A percentile compares a stretch with the other conserved stretches of the same genome.
Conservation (phyloP, 495 filamentous ascomycete genomes). For the Barbatosphaeria neglecta region DNA sequence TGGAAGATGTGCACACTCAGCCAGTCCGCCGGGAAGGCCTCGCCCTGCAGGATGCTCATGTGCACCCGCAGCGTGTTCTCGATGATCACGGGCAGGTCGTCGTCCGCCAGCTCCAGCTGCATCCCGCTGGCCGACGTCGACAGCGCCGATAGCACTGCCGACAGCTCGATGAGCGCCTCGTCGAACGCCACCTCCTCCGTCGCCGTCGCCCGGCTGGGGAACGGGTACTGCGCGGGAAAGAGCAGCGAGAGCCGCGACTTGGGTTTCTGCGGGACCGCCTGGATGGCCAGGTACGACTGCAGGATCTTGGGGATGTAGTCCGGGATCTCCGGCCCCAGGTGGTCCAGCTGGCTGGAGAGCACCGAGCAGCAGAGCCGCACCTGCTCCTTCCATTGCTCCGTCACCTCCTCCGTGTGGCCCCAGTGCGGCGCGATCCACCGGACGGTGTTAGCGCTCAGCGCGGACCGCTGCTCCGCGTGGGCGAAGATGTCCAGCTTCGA, state of each 20-base stretch:
- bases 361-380: conserved; percentile 86
- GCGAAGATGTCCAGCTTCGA: conserved; percentile 70
- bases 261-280: conserved; percentile 47
- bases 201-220: conserved; percentile 61
- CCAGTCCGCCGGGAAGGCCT: conserved; percentile 84
- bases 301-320: conserved; percentile 85
- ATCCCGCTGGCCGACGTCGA: conserved; percentile 57
- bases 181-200: conserved; percentile 58
- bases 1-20: conserved; percentile 90
- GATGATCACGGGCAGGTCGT: conserved; percentile 64
- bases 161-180: conserved; percentile 80
- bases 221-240: conserved; percentile 84
- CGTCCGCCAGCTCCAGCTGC: conserved; percentile 57
- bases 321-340: conserved; percentile 68
- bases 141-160: conserved; percentile 73
- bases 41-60: conserved; percentile 77
- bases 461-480: conserved; percentile 57
- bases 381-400: conserved; percentile 83
- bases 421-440: conserved; percentile 91
- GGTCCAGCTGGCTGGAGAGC: conserved; percentile 67
- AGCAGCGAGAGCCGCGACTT: conserved; percentile 69
- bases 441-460: conserved; percentile 68
- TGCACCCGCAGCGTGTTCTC: conserved; percentile 69
- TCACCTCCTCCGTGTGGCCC: conserved; percentile 62
- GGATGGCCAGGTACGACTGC: conserved; percentile 73